phyloP scores from a whole-genome alignment of 2,329 filamentous ascomycete species.

The Parastagonospora nodorum region DNA sequence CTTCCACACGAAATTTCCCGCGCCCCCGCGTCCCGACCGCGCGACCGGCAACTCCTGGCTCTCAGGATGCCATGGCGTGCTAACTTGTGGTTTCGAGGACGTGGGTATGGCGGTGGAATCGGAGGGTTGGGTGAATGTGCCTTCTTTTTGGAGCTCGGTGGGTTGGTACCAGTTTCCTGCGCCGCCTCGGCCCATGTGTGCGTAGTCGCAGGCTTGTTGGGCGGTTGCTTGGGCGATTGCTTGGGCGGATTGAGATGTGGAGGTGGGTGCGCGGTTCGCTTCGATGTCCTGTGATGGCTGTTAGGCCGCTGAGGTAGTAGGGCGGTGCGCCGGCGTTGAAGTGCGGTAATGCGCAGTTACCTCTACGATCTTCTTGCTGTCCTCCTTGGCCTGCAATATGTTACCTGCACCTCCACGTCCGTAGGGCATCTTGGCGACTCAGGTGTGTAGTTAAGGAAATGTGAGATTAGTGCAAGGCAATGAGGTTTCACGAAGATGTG shows the following conservation, averaged over 20 bases:
- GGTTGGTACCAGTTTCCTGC: conserved; percentile 55
- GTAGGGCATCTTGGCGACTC: conserved; percentile 30
- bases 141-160: conserved; percentile 44
- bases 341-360: conserved; percentile 20
- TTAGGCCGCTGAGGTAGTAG: neutral
- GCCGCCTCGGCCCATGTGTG: conserved; percentile 53
- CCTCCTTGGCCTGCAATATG: conserved; percentile 44
- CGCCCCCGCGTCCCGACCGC: conserved; percentile 50
- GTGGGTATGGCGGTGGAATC: conserved; percentile 38
- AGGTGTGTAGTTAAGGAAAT: neutral
- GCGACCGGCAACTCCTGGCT: conserved; percentile 41
- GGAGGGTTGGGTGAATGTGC: conserved; percentile 41
- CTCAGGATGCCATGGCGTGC: conserved; percentile 44
- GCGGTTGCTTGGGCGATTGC: conserved; percentile 18
- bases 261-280: conserved; percentile 36
- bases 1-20: conserved; percentile 54
- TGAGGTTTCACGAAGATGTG: neutral
- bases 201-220: conserved; percentile 41
- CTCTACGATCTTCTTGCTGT: conserved; percentile 36
- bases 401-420: conserved; percentile 56
- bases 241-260: conserved; percentile 9
- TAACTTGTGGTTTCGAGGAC: conserved; percentile 29
- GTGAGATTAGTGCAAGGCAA: neutral
- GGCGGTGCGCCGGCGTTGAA: neutral
- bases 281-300: conserved; percentile 44